Evolutionary conservation across 805 yeast species (phyloP).

Genomic region (Saturnispora sekii): DNA sequence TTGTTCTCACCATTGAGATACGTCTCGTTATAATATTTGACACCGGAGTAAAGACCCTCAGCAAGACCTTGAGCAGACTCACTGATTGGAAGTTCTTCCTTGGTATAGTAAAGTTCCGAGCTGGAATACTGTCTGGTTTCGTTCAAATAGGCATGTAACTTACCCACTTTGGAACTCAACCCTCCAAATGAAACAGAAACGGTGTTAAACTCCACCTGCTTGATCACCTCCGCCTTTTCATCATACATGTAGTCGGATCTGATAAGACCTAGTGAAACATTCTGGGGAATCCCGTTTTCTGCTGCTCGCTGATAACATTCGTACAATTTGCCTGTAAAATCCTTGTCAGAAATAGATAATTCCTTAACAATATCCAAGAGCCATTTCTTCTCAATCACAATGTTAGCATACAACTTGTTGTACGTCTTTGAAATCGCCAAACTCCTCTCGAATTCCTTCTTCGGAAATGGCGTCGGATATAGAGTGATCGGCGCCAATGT

Average conservation of each 20-base stretch:
- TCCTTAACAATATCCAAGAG: constrained; percentile 44
- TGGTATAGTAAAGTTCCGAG: constrained; percentile 34
- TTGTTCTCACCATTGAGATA: constrained; percentile 20
- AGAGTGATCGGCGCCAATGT: constrained; percentile 79
- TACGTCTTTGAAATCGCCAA: constrained; percentile 53
- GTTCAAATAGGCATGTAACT: constrained; percentile 62
- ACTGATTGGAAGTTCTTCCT: constrained; percentile 49
- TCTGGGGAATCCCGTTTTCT: constrained; percentile 45
- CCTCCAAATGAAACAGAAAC: constrained; percentile 95
- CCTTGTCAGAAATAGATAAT: constrained; percentile 51
- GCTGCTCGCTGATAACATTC: constrained; percentile 44
- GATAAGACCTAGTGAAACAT: constrained; percentile 71
- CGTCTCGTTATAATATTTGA: constrained; percentile 38
- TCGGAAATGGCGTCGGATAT: constrained; percentile 85
- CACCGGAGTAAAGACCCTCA: constrained; percentile 59
- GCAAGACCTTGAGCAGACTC: constrained; percentile 56
- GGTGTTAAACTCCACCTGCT: constrained; percentile 95
- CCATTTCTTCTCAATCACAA: constrained; percentile 57
- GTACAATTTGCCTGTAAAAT: constrained; percentile 76
- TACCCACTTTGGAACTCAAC: constrained; percentile 68
- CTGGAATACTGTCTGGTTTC: constrained; percentile 45
- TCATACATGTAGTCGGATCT: constrained; percentile 84
- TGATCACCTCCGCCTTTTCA: constrained; percentile 42
- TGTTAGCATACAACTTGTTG: constrained; percentile 65
- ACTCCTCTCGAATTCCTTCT: constrained; percentile 55